Percentiles rank a stretch among this genome's conserved stretches.
These are phyloP conservation scores for Hanseniaspora mollemarum DNA, from an alignment of 805 yeast species.

Conservation along the genomic window DNA sequence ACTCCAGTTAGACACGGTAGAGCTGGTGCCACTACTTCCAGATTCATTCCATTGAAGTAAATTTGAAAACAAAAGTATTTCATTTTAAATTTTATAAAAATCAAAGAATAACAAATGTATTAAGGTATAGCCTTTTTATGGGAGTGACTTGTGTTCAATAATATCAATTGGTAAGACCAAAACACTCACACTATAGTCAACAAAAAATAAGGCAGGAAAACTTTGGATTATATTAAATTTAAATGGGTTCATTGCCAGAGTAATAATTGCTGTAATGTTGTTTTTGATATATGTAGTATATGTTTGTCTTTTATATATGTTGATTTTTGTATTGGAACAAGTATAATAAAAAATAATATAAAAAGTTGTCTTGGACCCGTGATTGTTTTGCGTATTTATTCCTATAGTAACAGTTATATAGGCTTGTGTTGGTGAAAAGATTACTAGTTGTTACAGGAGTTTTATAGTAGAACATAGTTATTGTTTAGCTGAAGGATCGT, in stretches of 20 bases:
- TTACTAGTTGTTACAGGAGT: background rate
- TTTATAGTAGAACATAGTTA: background rate
- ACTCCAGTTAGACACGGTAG: slow-evolving; percentile 99
- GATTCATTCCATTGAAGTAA: slow-evolving; percentile 65
- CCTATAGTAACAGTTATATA: no score
- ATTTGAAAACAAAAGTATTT: slow-evolving; percentile 7
- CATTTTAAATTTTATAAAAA: background rate
- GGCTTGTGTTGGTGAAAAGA: no score
- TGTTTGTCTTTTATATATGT: background rate
- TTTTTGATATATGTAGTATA: background rate
- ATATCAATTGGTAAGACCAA: background rate
- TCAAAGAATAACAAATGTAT: background rate
- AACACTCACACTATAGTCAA: no score
- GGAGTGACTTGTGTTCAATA: background rate
- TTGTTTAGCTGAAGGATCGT: background rate
- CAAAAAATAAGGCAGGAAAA: no score
- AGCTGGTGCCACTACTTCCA: slow-evolving; percentile 73
- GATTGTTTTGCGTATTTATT: no score
- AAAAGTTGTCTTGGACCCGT: no score
- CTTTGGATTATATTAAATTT: no score
- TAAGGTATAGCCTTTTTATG: background rate
- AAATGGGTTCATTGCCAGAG: no score
- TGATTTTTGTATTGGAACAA: background rate
- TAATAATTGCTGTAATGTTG: no score
- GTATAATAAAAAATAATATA: no score